A percentile compares a stretch with the other conserved stretches of the same genome.
phyloP scores from a whole-genome alignment of 1,284 basidiomycete genomes.

The Xanthoconium separans region DNA sequence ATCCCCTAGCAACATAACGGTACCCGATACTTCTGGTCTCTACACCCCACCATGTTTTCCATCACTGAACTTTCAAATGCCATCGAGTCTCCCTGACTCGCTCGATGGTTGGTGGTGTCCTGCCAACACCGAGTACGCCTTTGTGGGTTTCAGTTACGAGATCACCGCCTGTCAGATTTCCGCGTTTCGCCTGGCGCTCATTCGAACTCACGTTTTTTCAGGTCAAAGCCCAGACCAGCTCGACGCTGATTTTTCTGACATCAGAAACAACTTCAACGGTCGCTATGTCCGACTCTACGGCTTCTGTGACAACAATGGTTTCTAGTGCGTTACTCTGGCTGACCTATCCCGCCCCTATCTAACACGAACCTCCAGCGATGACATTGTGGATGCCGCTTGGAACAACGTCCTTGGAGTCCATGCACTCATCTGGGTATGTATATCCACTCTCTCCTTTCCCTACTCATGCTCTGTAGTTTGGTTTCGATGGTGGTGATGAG shows the following conservation, averaged over 20 bases:
- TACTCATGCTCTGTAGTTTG: conserved; percentile 45
- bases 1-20: too few species aligned
- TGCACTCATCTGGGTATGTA: conserved; percentile 69
- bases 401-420: conserved; percentile 67
- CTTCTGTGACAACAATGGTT: conserved; percentile 1
- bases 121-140: conserved; percentile 60
- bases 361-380: conserved; percentile 39
- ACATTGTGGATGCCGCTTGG: conserved; percentile 74
- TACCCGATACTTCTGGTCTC: background rate
- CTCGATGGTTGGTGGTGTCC: conserved; percentile 67
- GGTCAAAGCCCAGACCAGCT: conserved; percentile 52
- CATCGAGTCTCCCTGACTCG: conserved; percentile 44
- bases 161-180: conserved; percentile 51
- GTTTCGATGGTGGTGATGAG: conserved; percentile 54
- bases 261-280: conserved; percentile 56
- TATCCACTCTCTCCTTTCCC: background rate
- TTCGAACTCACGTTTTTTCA: conserved; percentile 20
- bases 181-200: conserved; percentile 17
- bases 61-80: conserved; percentile 58
- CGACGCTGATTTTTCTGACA: conserved; percentile 59
- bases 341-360: background rate
- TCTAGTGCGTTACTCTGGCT: conserved; percentile 1
- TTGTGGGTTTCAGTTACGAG: conserved; percentile 73
- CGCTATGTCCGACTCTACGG: conserved; percentile 32
- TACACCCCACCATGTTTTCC: conserved; percentile 47